Base-by-base conservation (phyloP, 306 rosid species). In the Ceratonia siliqua region DNA sequence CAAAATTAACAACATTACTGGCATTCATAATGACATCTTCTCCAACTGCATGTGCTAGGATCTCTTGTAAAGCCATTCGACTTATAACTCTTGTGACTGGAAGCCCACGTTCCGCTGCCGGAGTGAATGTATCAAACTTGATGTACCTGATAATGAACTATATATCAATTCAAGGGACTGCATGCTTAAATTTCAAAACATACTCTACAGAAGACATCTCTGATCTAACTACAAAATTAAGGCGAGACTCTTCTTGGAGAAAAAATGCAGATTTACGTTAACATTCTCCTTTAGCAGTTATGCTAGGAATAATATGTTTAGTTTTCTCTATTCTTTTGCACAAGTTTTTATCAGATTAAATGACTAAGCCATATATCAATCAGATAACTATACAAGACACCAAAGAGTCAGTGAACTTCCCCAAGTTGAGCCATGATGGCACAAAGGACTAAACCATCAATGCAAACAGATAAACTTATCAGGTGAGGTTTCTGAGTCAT, bases 51-150 rank as follows among this genome's bases (percentile, higher is more conserved):
- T 52, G 62, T 18, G 98, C 99, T 75, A 95, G 92, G 77, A 95
- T 95, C 80, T 92, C 89, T 83, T 95, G 99, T 81, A 95, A 81
- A 20, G 93, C 32, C 89, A 95, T 86, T 66, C 99, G 79, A 77
- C 97, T 95, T 73, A 95, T 92, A 54, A 95, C 97, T 83, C 99
- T 87, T 7, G 99, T 95, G 75, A 95, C 97, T 2, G 99, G 99
- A 79, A 95, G 90, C 43, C 99, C 99, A 1, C 92, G 92, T 76
- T 95, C 99, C 21, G 18, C 97, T 73, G 99, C 99, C 73, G 99
- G 98, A 71, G 93, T 90, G 98, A 92, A 95, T 39, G 98, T 95
- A 84, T 95, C 99, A 87, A 95, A 92, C 89, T 95, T 95, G 85
- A 90, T 79, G 86, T 95, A 95, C 99, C 99, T 95, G 86, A 79